Evolutionary conservation across 331 rosid species (phyloP).

Genomic region (Pyrus hybrid): DNA sequence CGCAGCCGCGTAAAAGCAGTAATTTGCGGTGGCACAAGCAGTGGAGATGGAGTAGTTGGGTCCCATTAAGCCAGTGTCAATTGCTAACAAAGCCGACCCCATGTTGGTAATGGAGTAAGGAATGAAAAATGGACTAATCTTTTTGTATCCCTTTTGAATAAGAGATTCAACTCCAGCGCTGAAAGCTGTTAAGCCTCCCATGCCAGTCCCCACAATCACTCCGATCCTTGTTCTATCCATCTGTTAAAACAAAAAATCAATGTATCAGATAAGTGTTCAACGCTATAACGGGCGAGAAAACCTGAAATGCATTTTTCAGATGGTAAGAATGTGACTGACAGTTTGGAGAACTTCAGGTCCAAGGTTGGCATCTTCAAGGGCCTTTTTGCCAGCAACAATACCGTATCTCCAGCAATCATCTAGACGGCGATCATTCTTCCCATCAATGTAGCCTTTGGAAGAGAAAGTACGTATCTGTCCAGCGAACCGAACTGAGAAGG

Average conservation of each 20-base stretch:
- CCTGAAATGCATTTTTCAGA: background rate
- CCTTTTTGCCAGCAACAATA: conserved; percentile 52
- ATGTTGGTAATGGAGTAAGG: conserved; percentile 56
- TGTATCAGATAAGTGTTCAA: background rate
- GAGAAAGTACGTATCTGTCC: conserved; percentile 56
- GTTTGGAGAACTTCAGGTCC: conserved; percentile 35
- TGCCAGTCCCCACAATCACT: conserved; percentile 42
- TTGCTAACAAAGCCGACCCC: conserved; percentile 69
- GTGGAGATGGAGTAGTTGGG: conserved; percentile 65
- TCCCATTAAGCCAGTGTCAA: conserved; percentile 61
- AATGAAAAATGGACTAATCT: conserved; percentile 53
- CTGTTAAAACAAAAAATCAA: conserved; percentile 12
- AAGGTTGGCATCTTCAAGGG: conserved; percentile 63
- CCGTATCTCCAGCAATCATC: conserved; percentile 60
- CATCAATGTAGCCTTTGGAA: conserved; percentile 46
- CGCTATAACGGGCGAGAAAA: background rate
- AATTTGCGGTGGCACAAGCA: conserved; percentile 66
- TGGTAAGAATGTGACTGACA: conserved; percentile 14
- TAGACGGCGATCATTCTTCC: conserved; percentile 50
- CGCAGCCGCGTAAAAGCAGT: conserved; percentile 59
- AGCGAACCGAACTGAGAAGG: conserved; percentile 39
- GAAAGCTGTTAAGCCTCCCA: conserved; percentile 60
- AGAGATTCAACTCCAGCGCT: conserved; percentile 45
- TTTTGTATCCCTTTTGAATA: conserved; percentile 38
- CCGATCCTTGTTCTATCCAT: conserved; percentile 51